Evolutionary conservation across 768 basidiomycete genomes (phyloP), one percentile per base, ranked within the genome.

Genomic region (Auricularia auricula-judae): DNA sequence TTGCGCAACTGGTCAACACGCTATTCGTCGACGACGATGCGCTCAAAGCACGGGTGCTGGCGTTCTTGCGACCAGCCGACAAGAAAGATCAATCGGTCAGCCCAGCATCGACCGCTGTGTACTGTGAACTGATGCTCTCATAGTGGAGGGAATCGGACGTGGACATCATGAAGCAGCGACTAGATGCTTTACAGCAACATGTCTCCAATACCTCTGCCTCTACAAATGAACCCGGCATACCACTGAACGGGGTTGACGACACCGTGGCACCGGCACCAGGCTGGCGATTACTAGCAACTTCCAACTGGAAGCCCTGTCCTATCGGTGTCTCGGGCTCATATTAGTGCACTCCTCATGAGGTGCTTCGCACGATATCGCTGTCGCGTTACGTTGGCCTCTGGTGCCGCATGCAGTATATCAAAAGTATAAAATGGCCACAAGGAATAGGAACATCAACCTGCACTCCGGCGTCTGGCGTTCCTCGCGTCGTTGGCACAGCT

Each of bases 271-370:
- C 56, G 10, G 43, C 62, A 43, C 11, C 29, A 18, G 89, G 87
- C 23, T 91, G 89, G 88, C 76, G 76, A 61, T 63, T 78, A 51
- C 74, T 86, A 12, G 74, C 78, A 35, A 73, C 67, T 18, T 75
- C 74, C 16, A 72, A 73, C 43, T 90, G 89, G 89, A 79, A 75
- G 66, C 79, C 85, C 2, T 86, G 83, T 70, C 88, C 89, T 4
- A 86, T 91, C 56, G 89, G 89, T 8, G 78, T 88, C 61, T 81
- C 76, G 65, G 68, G 56, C 56, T n/a, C 23, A n/a, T 29, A 7
- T 14, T 35, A 59, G 56, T 12, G 29, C 29, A 2, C 29, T 29
- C 29, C 29, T 29, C 29, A 18, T n/a, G 14, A 56, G 14, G 54
- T 56, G 10, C 54, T 10, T 8, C 10, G 23, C 16, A 16, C 29